Conservation (phyloP, 2,329 filamentous ascomycete genomes). For the Neurospora sp. region DNA sequence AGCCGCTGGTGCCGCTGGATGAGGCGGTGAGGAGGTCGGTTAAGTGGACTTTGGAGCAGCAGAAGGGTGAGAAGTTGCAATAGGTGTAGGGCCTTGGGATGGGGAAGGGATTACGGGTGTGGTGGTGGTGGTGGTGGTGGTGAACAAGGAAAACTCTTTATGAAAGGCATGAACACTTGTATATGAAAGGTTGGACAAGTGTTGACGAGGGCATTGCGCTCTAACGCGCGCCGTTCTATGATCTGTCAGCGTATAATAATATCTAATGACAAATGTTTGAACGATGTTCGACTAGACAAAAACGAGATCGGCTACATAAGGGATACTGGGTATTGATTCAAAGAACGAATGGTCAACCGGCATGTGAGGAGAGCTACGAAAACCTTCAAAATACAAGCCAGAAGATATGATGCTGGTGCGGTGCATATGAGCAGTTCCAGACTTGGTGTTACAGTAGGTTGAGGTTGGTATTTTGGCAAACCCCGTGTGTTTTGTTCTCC, state of each 20-base stretch:
- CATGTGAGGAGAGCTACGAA: not conserved
- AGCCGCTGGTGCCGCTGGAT: constrained; percentile 54
- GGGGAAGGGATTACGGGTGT: not conserved
- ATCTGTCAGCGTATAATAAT: not conserved
- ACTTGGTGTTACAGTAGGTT: not conserved
- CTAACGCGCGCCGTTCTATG: not conserved
- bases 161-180: not conserved
- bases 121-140: not conserved
- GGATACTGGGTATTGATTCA: not conserved
- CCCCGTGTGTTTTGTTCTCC: not conserved
- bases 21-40: constrained; percentile 52
- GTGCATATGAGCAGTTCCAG: not conserved
- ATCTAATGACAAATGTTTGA: not conserved
- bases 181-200: not conserved
- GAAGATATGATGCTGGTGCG: not conserved
- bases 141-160: not conserved
- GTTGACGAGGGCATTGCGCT: not conserved
- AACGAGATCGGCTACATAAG: not conserved
- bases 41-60: constrained; percentile 44
- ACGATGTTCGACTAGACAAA: not conserved
- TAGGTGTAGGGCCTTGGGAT: not conserved
- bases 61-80: constrained; percentile 22
- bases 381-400: not conserved
- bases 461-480: not conserved
- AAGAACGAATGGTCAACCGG: not conserved